Conservation (phyloP, 495 filamentous ascomycete species). For the Ramalina intermedia region DNA sequence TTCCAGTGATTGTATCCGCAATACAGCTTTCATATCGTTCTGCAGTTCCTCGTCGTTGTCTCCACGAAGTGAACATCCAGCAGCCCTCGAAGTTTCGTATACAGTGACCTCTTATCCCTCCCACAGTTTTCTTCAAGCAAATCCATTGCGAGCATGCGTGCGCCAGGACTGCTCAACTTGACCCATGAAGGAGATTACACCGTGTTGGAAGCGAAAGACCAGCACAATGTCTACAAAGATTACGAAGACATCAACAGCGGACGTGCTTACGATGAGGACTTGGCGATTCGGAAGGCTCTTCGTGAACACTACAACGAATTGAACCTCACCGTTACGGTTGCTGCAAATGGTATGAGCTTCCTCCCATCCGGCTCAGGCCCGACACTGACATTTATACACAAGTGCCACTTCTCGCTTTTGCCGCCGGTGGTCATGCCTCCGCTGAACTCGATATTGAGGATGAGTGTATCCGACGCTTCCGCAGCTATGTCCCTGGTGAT, state of each 20-base stretch:
- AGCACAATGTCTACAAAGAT: conserved; percentile 5
- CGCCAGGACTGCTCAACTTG: no score
- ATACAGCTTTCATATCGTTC: no score
- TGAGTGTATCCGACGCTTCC: conserved; percentile 23
- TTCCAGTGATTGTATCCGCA: no score
- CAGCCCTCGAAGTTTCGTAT: no score
- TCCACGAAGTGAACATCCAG: no score
- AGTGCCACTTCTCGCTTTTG: conserved; percentile 23
- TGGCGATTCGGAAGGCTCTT: conserved; percentile 6
- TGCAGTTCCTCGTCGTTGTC: no score
- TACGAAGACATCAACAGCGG: conserved; percentile 4
- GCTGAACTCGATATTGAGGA: conserved; percentile 25
- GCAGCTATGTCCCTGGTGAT: conserved; percentile 19
- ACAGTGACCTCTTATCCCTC: no score
- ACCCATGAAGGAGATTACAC: neutral
- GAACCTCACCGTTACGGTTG: conserved; percentile 6
- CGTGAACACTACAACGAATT: conserved; percentile 11
- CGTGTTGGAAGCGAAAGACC: conserved; percentile 1
- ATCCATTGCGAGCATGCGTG: no score
- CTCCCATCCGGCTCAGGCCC: neutral
- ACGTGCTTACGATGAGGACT: conserved; percentile 1
- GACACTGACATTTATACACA: neutral
- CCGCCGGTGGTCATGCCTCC: conserved; percentile 26
- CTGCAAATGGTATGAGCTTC: conserved; percentile 5
- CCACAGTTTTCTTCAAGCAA: no score